Evolutionary conservation across 805 yeast genomes (phyloP), one percentile per base, ranked within the genome.

Genomic region (Candida maris): DNA sequence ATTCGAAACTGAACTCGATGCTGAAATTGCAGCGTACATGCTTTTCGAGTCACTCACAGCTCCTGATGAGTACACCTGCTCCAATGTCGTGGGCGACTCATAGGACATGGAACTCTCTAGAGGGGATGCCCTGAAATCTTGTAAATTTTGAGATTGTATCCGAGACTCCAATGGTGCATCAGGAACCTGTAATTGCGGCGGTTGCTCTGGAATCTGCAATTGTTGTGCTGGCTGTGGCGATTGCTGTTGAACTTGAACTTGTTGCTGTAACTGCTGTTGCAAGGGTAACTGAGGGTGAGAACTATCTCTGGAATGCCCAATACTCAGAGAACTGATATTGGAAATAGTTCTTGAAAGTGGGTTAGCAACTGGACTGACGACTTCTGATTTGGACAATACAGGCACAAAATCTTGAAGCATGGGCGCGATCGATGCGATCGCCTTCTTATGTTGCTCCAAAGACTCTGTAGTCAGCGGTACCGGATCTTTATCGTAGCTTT

Each of bases 401-500:
- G 93, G 93, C 4, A 77, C 72, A 57, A 81, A 85, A 1, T 81
- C 88, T 36, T 61, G 54, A 27, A 85, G 59, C 54, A 84, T 81
- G 2, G 94, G 93, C 1, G 91, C 91, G 29, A 84, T 77, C 0
- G 86, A 73, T 8, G 85, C 89, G 68, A 83, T 79, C 9, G 91
- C 91, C 44, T 68, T 76, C 49, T 68, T 69, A 21, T 61, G 67
- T 26, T 55, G 57, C 15, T 52, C 61, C 19, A 61, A 35, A 1
- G 65, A 49, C 22, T 59, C 62, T 16, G 54, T 41, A 7, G 64
- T 59, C 8, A 62, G 35, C 4, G 64, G 62, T 20, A 45, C 43
- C 2, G 57, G 53, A 16, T 41, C 49, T 4, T 32, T 39, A 10
- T 56, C 56, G 18, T 45, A 37, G 18, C 34, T 34, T 32, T 54